phyloP scores from a whole-genome alignment of 2,329 filamentous ascomycete genomes.

The Aureobasidium musti region DNA sequence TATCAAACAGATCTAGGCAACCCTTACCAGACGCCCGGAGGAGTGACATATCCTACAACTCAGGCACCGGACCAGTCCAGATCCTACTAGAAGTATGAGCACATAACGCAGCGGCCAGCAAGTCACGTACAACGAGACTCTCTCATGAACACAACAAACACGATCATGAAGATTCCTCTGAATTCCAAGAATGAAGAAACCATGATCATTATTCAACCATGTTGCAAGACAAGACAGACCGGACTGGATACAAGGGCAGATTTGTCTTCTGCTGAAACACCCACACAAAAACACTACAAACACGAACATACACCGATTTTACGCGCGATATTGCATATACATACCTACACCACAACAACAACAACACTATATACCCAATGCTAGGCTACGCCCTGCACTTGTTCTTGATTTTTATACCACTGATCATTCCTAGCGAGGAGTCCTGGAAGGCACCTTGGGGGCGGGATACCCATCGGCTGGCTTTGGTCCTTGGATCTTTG shows the following conservation, averaged over 20 bases:
- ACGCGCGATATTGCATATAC: background rate
- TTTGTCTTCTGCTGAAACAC: background rate
- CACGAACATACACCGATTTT: background rate
- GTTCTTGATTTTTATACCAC: background rate
- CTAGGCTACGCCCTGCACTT: conserved; percentile 1
- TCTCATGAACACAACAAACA: background rate
- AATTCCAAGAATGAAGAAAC: background rate
- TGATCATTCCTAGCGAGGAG: conserved; percentile 29
- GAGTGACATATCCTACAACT: background rate
- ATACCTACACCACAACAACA: background rate
- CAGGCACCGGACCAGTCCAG: conserved; percentile 4
- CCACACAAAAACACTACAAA: conserved; percentile 10
- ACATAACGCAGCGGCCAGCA: background rate
- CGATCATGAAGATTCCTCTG: background rate
- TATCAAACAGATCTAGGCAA: background rate
- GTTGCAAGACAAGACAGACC: background rate
- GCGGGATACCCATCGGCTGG: conserved; percentile 24
- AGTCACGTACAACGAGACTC: background rate
- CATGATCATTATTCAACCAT: background rate
- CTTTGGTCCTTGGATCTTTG: conserved; percentile 16
- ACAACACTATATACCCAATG: background rate
- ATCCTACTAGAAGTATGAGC: conserved; percentile 1
- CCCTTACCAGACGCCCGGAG: background rate
- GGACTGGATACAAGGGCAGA: background rate
- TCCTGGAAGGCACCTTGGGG: conserved; percentile 25